Percentiles rank a stretch among this genome's conserved stretches.
Conservation (phyloP, 352 stramenopile genomes). For the Aphanomyces invadans region DNA sequence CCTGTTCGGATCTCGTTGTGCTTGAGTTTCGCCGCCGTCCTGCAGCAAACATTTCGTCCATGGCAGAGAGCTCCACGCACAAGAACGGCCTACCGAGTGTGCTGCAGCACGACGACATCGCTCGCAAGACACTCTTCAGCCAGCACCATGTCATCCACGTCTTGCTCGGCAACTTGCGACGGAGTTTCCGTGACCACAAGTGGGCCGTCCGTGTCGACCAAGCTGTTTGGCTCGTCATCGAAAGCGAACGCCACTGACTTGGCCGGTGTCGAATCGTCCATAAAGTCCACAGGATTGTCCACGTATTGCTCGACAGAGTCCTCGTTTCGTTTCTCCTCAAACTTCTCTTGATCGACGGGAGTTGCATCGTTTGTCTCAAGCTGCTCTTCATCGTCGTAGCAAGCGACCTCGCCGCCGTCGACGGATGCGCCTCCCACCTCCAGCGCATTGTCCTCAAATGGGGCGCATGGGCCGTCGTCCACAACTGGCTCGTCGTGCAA, state of each 20-base stretch:
- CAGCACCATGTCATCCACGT: neutral
- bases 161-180: neutral
- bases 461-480: neutral
- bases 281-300: too few relatives aligned
- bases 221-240: too few relatives aligned
- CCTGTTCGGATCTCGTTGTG: constrained; percentile 44
- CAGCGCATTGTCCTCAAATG: neutral
- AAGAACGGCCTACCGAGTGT: neutral
- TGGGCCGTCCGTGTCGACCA: too few relatives aligned
- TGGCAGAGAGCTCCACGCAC: too few relatives aligned
- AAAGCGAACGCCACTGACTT: too few relatives aligned
- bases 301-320: too few relatives aligned
- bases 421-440: neutral
- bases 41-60: too few relatives aligned
- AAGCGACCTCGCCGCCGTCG: neutral
- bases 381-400: neutral
- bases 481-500: neutral
- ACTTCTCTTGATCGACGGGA: too few relatives aligned
- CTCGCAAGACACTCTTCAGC: neutral
- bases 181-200: too few relatives aligned
- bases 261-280: too few relatives aligned
- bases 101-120: constrained; percentile 13
- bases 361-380: too few relatives aligned
- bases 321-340: too few relatives aligned
- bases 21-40: constrained; percentile 41